Percentiles rank a stretch among this genome's conserved stretches.
phyloP scores from a whole-genome alignment of 83 land plant species.

The Diphasiastrum complanatum region DNA sequence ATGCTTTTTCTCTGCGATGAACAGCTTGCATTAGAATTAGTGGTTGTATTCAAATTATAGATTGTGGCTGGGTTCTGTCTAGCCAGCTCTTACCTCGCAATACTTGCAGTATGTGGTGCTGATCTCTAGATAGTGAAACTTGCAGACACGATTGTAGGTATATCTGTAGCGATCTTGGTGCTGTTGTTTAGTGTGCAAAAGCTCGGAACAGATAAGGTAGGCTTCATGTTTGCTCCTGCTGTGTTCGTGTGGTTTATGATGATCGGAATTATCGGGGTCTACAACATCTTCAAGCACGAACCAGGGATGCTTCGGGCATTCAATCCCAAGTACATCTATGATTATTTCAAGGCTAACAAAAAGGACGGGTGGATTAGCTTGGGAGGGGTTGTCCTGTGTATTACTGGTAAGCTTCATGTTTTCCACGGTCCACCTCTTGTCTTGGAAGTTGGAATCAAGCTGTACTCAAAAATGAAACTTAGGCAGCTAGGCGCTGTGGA shows the following conservation, averaged over 20 bases:
- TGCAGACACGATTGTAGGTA: slow-evolving; percentile 20
- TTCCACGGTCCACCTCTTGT: not conserved
- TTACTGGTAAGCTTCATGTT: slow-evolving; percentile 21
- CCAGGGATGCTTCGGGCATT: slow-evolving; percentile 16
- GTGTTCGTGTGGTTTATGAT: slow-evolving; percentile 21
- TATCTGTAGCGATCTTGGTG: slow-evolving; percentile 17
- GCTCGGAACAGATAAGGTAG: slow-evolving; percentile 23
- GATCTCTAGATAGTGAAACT: not conserved
- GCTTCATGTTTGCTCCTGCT: slow-evolving; percentile 20
- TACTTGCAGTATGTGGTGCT: not conserved
- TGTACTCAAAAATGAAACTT: not conserved
- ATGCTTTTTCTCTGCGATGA: too few relatives aligned
- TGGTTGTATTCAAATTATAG: not conserved
- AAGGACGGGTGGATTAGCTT: slow-evolving; percentile 22
- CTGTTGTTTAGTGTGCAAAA: slow-evolving; percentile 16
- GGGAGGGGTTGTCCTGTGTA: slow-evolving; percentile 28
- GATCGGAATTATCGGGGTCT: slow-evolving; percentile 19
- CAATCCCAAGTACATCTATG: slow-evolving; percentile 15
- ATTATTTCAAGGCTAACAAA: slow-evolving; percentile 11
- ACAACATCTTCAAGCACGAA: slow-evolving; percentile 20
- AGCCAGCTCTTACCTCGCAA: not conserved
- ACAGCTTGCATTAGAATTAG: not conserved
- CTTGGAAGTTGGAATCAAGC: not conserved
- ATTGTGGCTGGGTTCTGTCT: too few relatives aligned
- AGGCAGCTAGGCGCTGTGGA: not conserved